phyloP scores from a whole-genome alignment of 2,329 filamentous ascomycete genomes.

The Colletotrichum coccodes region DNA sequence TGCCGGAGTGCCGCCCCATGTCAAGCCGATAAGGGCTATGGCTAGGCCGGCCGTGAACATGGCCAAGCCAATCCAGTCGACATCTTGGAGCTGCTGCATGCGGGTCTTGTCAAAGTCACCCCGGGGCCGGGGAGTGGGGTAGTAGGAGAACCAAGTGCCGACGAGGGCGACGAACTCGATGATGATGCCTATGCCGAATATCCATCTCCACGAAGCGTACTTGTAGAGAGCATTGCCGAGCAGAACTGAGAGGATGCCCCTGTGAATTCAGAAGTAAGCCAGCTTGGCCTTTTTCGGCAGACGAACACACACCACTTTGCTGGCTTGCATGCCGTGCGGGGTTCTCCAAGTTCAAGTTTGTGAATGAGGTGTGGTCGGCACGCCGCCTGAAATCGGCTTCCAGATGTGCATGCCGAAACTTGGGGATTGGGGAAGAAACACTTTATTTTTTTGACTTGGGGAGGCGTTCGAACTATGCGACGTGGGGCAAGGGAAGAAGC shows the following conservation, averaged over 20 bases:
- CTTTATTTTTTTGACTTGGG: constrained; percentile 8
- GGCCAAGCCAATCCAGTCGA: constrained; percentile 41
- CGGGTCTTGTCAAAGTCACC: constrained; percentile 42
- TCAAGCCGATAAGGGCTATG: constrained; percentile 36
- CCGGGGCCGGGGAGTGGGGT: constrained; percentile 38
- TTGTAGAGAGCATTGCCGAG: constrained; percentile 40
- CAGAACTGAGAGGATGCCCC: constrained; percentile 39
- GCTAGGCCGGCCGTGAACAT: constrained; percentile 37
- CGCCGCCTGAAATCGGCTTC: not conserved
- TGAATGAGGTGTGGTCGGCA: constrained; percentile 15
- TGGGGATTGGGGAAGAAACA: not conserved
- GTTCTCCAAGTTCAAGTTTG: not conserved
- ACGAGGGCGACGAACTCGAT: constrained; percentile 37
- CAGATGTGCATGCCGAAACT: constrained; percentile 2
- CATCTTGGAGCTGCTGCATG: constrained; percentile 41
- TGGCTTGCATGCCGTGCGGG: constrained; percentile 6
- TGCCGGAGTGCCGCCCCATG: constrained; percentile 31
- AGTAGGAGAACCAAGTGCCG: constrained; percentile 40
- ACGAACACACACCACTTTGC: not conserved
- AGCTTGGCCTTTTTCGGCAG: not conserved
- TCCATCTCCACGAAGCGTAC: constrained; percentile 42
- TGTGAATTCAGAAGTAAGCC: constrained; percentile 33
- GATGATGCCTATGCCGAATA: constrained; percentile 40
- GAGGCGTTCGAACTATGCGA: constrained; percentile 35
- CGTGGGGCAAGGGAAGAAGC: not conserved